Evolutionary conservation across 192 early-diverging fungal genomes (phyloP).

Genomic region (Backusella luteola): DNA sequence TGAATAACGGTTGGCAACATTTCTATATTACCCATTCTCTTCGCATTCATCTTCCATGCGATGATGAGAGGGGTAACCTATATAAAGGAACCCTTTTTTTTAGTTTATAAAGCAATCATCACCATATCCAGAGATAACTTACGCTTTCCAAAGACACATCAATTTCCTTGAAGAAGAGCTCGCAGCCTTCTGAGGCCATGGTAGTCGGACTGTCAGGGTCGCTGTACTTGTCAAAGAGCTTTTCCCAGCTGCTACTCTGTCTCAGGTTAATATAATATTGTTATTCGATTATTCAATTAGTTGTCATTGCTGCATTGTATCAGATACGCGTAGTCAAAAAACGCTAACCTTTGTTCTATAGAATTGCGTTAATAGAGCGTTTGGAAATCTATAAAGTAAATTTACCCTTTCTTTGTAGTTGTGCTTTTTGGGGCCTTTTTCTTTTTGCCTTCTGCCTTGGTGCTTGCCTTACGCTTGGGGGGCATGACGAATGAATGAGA

Average conservation of each 20-base stretch:
- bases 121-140: too few relatives aligned
- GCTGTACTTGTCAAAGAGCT: slow-evolving; percentile 16
- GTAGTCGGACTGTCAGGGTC: slow-evolving; percentile 13
- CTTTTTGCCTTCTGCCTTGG: slow-evolving; percentile 4
- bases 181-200: slow-evolving; percentile 20
- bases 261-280: background rate
- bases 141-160: slow-evolving; percentile 22
- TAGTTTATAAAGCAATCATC: background rate
- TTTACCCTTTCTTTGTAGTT: background rate
- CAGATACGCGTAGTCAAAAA: background rate
- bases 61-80: slow-evolving; percentile 19
- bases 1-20: background rate
- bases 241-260: background rate
- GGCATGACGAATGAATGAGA: slow-evolving; percentile 15
- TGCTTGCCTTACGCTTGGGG: slow-evolving; percentile 20
- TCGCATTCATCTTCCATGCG: slow-evolving; percentile 23
- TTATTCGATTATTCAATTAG: background rate
- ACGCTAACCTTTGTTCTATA: background rate
- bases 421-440: background rate
- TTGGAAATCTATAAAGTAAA: background rate
- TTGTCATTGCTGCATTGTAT: background rate
- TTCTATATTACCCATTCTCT: slow-evolving; percentile 15
- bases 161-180: slow-evolving; percentile 23
- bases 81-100: background rate
- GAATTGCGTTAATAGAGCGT: background rate